Evolutionary conservation across 768 basidiomycete genomes (phyloP), one percentile per base, ranked within the genome.

Genomic region (Naematelia aurantialba): DNA sequence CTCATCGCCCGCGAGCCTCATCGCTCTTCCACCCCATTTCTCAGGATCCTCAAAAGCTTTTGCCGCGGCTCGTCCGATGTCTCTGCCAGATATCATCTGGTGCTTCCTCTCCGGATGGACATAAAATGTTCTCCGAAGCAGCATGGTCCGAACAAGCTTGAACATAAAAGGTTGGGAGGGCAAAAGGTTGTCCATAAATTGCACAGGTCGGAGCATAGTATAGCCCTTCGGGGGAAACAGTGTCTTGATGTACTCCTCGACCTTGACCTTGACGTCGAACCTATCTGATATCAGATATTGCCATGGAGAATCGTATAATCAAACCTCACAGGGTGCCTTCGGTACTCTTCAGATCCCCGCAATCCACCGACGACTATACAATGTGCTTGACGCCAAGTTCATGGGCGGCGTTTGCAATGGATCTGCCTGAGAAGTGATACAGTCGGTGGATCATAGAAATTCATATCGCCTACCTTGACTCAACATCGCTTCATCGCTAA

Each of bases 121-220:
- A 14, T 52, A 21, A 45, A 61, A 63, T 17, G 62, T 56, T 25
- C 51, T 50, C 45, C 56, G 48, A 21, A 59, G 5, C 22, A 48
- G 25, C 25, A 67, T 47, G 8, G 66, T 67, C 19, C 66, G 39
- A 25, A 58, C 62, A 24, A 63, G 49, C n/a, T 50, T 52, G 46
- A 67, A 49, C 17, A 39, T 39, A 39, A 39, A 39, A 17, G 8
- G 8, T 8, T 8, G 8, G 24, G 34, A 46, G 27, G 46, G 48
- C 14, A 58, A 22, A 34, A 48, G 56, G 34, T 57, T 67, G 14
- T 67, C 66, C 66, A 67, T 67, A 59, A 67, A 67, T 53, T 67
- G 66, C 19, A 56, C 62, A n/a, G 66, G 62, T 14, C 60, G 59
- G 31, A 67, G 56, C 49, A 63, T 55, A 19, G 58, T 60, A 26